phyloP scores from a whole-genome alignment of 202 grass and related monocot species.

The Musa balbisiana region DNA sequence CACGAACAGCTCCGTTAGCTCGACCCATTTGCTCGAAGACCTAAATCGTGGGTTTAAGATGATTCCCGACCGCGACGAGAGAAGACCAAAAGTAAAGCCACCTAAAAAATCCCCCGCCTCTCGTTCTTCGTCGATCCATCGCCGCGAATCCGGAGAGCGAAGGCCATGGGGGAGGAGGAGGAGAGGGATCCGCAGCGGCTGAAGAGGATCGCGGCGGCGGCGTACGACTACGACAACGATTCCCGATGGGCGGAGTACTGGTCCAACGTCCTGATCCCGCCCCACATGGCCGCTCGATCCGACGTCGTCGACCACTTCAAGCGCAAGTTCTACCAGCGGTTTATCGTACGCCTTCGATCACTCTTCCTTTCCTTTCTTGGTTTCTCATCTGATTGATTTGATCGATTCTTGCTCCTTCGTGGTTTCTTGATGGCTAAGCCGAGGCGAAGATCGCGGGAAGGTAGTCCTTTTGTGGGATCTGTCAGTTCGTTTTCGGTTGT shows the following conservation, averaged over 20 bases:
- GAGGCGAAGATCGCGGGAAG: neutral
- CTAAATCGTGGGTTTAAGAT: neutral
- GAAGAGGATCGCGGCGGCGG: constrained; percentile 55
- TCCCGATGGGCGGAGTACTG: constrained; percentile 44
- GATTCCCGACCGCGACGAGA: neutral
- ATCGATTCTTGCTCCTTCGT: constrained; percentile 4
- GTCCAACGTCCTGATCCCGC: constrained; percentile 39
- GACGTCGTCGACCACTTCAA: constrained; percentile 38
- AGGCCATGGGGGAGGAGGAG: constrained; percentile 15
- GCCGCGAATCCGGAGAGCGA: neutral
- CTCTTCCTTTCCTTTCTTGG: neutral
- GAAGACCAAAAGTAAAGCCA: neutral
- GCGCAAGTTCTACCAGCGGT: constrained; percentile 53
- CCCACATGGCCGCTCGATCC: constrained; percentile 39
- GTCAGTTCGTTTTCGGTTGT: neutral
- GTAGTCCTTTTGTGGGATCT: neutral
- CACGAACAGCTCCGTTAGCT: no score
- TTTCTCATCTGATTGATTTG: neutral
- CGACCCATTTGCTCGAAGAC: no score
- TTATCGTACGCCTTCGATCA: constrained; percentile 21
- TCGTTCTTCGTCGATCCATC: neutral
- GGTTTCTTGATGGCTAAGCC: neutral
- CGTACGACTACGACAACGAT: constrained; percentile 52
- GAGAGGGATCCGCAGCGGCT: constrained; percentile 49
- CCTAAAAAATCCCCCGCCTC: neutral